Conservation (phyloP, 345 rosid species). For the Turritis glabra region DNA sequence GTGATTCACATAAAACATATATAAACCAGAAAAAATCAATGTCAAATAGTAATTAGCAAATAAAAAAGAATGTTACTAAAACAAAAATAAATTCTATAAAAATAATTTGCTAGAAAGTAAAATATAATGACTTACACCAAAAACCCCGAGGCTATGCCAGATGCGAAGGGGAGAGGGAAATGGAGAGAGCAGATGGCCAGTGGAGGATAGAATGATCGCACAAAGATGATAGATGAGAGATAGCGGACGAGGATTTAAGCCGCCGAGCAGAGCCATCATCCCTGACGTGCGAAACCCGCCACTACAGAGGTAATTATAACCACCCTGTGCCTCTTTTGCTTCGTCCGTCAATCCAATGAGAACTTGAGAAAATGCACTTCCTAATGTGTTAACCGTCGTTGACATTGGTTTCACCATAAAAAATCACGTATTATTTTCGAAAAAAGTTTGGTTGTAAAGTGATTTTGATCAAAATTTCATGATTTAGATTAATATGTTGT, state of each 20-base stretch:
- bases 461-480: neutral
- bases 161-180: conserved; percentile 41
- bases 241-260: conserved; percentile 41
- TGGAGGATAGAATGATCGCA: conserved; percentile 26
- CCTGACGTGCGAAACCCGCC: conserved; percentile 36
- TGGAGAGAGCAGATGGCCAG: conserved; percentile 36
- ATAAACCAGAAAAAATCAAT: neutral
- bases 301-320: conserved; percentile 36
- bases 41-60: neutral
- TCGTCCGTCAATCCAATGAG: conserved; percentile 33
- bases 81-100: neutral
- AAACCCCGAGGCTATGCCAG: conserved; percentile 38
- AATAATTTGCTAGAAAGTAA: neutral
- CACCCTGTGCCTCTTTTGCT: conserved; percentile 43
- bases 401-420: conserved; percentile 38
- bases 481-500: neutral
- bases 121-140: conserved; percentile 29
- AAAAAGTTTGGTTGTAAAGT: neutral
- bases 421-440: neutral
- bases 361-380: conserved; percentile 39
- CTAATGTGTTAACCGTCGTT: conserved; percentile 46
- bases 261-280: conserved; percentile 37
- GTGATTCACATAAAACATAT: neutral
- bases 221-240: conserved; percentile 40
- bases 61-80: neutral